Conservation (phyloP, 2,329 filamentous ascomycete genomes). For the Ascochyta koolunga region DNA sequence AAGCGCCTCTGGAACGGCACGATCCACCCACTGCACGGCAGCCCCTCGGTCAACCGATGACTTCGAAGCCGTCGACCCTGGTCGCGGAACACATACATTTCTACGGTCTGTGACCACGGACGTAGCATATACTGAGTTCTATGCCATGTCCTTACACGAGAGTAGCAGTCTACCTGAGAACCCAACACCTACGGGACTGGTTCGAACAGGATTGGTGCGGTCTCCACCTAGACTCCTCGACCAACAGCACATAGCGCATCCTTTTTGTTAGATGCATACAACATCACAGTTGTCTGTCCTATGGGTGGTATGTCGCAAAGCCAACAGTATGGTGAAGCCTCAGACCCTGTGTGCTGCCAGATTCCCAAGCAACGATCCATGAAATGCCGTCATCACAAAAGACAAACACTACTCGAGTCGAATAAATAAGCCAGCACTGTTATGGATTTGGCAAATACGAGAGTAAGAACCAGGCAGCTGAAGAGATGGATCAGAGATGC, state of each 20-base stretch:
- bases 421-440: not conserved
- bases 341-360: not conserved
- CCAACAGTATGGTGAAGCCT: not conserved
- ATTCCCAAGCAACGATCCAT: not conserved
- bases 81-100: not conserved
- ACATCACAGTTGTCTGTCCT: not conserved
- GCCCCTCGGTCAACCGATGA: constrained; percentile 29
- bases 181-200: not conserved
- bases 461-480: not conserved
- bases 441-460: not conserved
- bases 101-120: no score
- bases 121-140: not conserved
- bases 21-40: constrained; percentile 17
- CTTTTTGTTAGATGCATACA: not conserved
- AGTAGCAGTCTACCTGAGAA: not conserved
- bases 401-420: not conserved
- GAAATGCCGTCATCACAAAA: not conserved
- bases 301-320: not conserved
- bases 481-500: not conserved
- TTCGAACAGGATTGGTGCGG: not conserved
- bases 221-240: not conserved
- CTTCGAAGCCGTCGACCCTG: constrained; percentile 4
- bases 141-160: not conserved
- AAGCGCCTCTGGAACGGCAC: constrained; percentile 3
- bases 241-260: not conserved